Percentiles rank a stretch among this genome's conserved stretches.
These are phyloP conservation scores for Sophora flavescens DNA, from an alignment of 306 rosid species.

Conservation along the genomic window DNA sequence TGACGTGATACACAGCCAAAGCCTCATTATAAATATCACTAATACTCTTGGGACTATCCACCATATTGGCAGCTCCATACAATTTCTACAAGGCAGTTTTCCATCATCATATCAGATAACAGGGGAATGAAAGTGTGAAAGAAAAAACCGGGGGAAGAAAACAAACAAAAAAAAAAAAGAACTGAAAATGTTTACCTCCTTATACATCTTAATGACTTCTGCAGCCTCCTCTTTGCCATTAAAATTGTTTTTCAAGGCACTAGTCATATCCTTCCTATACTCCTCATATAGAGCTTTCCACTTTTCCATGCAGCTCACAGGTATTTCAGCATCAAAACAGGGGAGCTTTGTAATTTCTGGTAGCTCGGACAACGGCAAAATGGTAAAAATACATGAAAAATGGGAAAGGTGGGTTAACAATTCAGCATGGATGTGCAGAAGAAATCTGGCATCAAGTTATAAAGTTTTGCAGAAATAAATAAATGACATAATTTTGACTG, in stretches of 20 bases:
- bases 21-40: conserved; percentile 65
- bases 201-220: conserved; percentile 54
- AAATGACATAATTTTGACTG: neutral
- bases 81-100: conserved; percentile 49
- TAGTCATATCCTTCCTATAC: conserved; percentile 58
- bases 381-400: conserved; percentile 19
- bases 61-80: conserved; percentile 56
- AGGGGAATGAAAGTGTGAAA: neutral
- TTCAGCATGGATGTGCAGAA: neutral
- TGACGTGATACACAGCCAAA: conserved; percentile 61
- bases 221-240: conserved; percentile 49
- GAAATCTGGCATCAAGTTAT: neutral
- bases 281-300: conserved; percentile 50
- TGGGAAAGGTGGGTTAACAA: neutral
- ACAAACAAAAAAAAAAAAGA: neutral
- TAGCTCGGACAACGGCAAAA: conserved; percentile 31
- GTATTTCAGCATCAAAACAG: conserved; percentile 63
- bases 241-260: conserved; percentile 10
- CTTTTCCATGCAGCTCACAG: conserved; percentile 38
- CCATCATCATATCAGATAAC: conserved; percentile 24
- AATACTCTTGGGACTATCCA: conserved; percentile 48
- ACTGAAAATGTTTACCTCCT: conserved; percentile 48
- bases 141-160: neutral
- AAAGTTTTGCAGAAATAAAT: neutral
- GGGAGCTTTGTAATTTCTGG: conserved; percentile 67